Evolutionary conservation across 371 early-diverging fungal genomes (phyloP).

Genomic region (Caulochytrium protostelioides): DNA sequence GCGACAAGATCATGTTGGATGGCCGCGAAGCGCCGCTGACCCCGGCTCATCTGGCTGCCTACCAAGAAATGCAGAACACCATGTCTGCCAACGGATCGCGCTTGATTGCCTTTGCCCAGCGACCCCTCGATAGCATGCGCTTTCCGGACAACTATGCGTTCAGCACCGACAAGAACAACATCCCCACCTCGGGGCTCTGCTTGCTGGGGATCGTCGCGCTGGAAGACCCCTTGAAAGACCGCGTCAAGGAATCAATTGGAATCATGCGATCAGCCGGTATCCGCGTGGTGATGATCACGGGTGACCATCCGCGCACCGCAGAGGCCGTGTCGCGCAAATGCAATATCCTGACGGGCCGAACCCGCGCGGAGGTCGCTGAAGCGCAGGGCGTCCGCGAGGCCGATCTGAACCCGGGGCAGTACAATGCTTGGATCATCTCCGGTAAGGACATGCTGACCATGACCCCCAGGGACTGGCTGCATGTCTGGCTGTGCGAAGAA

Average conservation of each 20-base stretch:
- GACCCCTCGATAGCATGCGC: conserved; percentile 12
- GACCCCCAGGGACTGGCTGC: not conserved
- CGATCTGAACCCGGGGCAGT: not conserved
- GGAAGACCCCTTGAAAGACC: conserved; percentile 28
- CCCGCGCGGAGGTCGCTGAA: conserved; percentile 1
- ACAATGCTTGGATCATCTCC: not conserved
- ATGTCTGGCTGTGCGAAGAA: too few relatives aligned
- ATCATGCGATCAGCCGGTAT: conserved; percentile 23
- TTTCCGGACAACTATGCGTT: conserved; percentile 26
- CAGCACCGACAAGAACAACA: conserved; percentile 17
- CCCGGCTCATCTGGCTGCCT: conserved; percentile 7
- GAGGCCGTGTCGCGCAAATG: conserved; percentile 6
- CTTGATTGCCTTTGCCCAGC: conserved; percentile 23
- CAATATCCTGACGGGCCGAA: conserved; percentile 4
- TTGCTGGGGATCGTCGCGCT: conserved; percentile 22
- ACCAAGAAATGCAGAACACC: conserved; percentile 9
- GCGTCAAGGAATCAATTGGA: conserved; percentile 19
- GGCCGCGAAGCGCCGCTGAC: conserved; percentile 8
- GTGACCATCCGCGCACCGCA: conserved; percentile 29
- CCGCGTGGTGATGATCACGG: conserved; percentile 28
- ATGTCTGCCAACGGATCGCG: conserved; percentile 24
- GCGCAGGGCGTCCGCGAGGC: not conserved
- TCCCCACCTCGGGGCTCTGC: conserved; percentile 16
- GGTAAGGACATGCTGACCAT: not conserved
- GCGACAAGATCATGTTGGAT: conserved; percentile 10